Percentiles rank a stretch among this genome's conserved stretches.
These are phyloP conservation scores for Scutellaria galericulata DNA, from an alignment of 257 asterid species.

Conservation along the genomic window DNA sequence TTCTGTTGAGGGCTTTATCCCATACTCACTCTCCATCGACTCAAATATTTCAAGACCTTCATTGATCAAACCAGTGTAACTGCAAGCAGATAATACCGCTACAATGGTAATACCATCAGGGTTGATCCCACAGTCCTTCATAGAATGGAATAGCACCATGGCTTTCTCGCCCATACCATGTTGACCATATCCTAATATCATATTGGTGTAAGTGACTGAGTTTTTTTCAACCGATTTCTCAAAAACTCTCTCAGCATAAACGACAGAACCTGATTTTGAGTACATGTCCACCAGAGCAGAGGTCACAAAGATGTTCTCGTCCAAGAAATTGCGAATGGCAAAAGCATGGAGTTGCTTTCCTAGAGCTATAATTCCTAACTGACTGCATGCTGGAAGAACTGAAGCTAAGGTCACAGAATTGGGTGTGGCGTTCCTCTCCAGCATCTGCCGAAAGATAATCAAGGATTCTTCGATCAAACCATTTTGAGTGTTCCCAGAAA, in stretches of 20 bases:
- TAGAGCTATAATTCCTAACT: slow-evolving; percentile 62
- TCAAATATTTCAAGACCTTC: slow-evolving; percentile 77
- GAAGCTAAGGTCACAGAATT: slow-evolving; percentile 82
- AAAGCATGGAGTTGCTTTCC: slow-evolving; percentile 73
- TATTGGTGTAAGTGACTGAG: slow-evolving; percentile 80
- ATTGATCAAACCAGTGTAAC: slow-evolving; percentile 64
- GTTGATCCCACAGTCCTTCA: slow-evolving; percentile 50
- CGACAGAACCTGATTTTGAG: slow-evolving; percentile 75
- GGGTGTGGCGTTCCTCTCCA: slow-evolving; percentile 60
- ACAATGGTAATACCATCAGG: slow-evolving; percentile 69
- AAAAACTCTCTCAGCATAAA: slow-evolving; percentile 73
- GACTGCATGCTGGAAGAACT: slow-evolving; percentile 77
- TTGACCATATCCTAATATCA: slow-evolving; percentile 91
- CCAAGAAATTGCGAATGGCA: slow-evolving; percentile 64
- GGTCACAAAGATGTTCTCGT: slow-evolving; percentile 68
- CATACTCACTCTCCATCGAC: slow-evolving; percentile 60
- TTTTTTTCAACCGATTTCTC: slow-evolving; percentile 53
- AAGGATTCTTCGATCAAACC: slow-evolving; percentile 64
- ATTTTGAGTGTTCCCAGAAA: slow-evolving; percentile 69
- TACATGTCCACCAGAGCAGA: slow-evolving; percentile 91
- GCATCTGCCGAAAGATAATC: slow-evolving; percentile 59
- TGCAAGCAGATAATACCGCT: slow-evolving; percentile 84
- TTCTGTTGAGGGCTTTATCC: slow-evolving; percentile 64
- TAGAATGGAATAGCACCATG: slow-evolving; percentile 51
- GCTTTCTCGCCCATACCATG: slow-evolving; percentile 92